Conservation (phyloP, 1,284 basidiomycete genomes). For the Marasmius oreades region DNA sequence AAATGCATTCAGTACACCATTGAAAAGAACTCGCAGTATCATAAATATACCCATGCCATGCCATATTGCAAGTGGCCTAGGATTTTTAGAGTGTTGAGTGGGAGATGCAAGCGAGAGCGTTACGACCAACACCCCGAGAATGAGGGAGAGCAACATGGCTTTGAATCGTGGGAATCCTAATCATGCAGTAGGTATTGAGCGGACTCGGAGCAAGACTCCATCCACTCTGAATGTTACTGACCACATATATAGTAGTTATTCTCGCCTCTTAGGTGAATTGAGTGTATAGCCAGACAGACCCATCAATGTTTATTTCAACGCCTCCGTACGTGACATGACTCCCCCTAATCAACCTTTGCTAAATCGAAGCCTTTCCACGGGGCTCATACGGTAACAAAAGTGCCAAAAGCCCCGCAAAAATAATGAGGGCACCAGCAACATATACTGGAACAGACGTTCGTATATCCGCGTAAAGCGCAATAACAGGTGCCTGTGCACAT, state of each 20-base stretch:
- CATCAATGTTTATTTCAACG: too few relatives aligned
- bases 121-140: not conserved
- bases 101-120: conserved; percentile 11
- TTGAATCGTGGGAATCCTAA: not conserved
- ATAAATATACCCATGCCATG: conserved; percentile 75
- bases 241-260: too few relatives aligned
- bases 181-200: too few relatives aligned
- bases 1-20: conserved; percentile 1
- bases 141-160: not conserved
- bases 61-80: conserved; percentile 87
- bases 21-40: not conserved
- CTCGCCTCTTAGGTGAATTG: too few relatives aligned
- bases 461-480: conserved; percentile 60
- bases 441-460: conserved; percentile 67
- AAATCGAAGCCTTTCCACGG: conserved; percentile 62
- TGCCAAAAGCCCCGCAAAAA: conserved; percentile 56
- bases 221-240: too few relatives aligned
- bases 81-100: conserved; percentile 6
- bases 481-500: conserved; percentile 52
- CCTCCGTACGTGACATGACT: not conserved
- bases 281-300: too few relatives aligned
- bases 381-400: conserved; percentile 70
- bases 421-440: conserved; percentile 62
- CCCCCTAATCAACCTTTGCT: not conserved
- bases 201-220: too few relatives aligned